phyloP scores from a whole-genome alignment of 2,329 filamentous ascomycete species.

The Ceratocystiopsis brevicomis region DNA sequence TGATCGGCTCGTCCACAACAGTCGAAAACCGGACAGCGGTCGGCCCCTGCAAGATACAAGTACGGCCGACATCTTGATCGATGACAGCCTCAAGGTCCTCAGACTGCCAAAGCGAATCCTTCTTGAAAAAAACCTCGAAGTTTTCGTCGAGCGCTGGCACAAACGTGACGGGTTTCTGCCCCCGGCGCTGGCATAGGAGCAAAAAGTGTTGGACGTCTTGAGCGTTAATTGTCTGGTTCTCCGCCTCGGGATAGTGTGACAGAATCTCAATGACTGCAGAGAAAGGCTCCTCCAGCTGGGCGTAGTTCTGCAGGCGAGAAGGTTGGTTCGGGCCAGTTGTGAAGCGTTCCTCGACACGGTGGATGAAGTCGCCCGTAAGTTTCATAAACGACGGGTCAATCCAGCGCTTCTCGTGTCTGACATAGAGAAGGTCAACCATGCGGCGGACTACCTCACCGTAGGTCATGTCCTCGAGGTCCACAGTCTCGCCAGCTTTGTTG shows the following conservation, averaged over 20 bases:
- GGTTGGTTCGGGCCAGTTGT: constrained; percentile 50
- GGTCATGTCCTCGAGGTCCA: constrained; percentile 90
- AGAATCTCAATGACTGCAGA: constrained; percentile 61
- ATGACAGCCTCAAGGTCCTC: constrained; percentile 94
- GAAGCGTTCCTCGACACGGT: constrained; percentile 92
- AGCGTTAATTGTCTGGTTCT: constrained; percentile 85
- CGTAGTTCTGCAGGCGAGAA: constrained; percentile 76
- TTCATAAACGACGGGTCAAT: constrained; percentile 69
- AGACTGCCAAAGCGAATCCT: constrained; percentile 97
- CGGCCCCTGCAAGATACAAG: constrained; percentile 89
- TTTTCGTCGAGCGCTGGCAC: constrained; percentile 90
- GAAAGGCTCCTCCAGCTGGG: constrained; percentile 71
- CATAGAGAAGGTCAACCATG: constrained; percentile 77
- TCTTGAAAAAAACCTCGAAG: constrained; percentile 99
- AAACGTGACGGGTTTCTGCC: constrained; percentile 93
- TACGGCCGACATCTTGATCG: constrained; percentile 85
- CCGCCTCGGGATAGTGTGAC: constrained; percentile 66
- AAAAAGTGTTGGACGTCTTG: constrained; percentile 97
- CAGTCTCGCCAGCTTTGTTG: constrained; percentile 60
- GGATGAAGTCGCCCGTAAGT: constrained; percentile 87
- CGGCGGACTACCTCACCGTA: constrained; percentile 74
- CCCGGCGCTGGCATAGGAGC: constrained; percentile 72
- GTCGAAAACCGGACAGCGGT: constrained; percentile 83
- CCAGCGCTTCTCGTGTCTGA: constrained; percentile 80
- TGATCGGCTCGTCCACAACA: constrained; percentile 78